A percentile compares a stretch with the other conserved stretches of the same genome.
These are phyloP conservation scores for Phytopythium chamaehyphon DNA, from an alignment of 352 stramenopile species.

Conservation along the genomic window DNA sequence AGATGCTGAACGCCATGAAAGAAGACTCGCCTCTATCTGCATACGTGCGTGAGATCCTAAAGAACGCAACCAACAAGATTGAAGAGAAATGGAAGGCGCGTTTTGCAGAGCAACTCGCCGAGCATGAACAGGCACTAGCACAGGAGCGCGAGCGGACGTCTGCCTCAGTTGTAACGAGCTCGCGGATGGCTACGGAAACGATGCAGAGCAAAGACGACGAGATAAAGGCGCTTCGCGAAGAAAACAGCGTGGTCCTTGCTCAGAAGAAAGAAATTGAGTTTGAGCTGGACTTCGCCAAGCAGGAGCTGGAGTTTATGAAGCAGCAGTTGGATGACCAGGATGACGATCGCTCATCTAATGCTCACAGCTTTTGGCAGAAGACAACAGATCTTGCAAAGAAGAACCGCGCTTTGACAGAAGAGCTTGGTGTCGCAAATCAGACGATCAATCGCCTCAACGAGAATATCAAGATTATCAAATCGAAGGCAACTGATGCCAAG, in stretches of 20 bases:
- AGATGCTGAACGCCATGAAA: constrained; percentile 36
- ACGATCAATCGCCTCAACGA: constrained; percentile 65
- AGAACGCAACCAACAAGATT: constrained; percentile 76
- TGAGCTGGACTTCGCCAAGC: constrained; percentile 55
- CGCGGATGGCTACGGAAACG: constrained; percentile 61
- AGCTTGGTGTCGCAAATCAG: constrained; percentile 60
- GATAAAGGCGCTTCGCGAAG: constrained; percentile 63
- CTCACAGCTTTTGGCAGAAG: constrained; percentile 82
- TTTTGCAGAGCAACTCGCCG: constrained; percentile 60
- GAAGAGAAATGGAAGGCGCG: constrained; percentile 79
- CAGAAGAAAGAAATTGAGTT: constrained; percentile 74
- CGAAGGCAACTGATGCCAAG: constrained; percentile 44
- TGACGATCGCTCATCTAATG: constrained; percentile 60
- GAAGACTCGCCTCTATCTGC: constrained; percentile 64
- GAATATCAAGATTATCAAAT: constrained; percentile 53
- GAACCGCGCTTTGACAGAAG: constrained; percentile 70
- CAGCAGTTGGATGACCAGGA: constrained; percentile 71
- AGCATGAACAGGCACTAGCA: constrained; percentile 62
- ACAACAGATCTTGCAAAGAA: constrained; percentile 80
- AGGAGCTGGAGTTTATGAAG: constrained; percentile 70
- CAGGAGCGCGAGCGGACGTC: constrained; percentile 63
- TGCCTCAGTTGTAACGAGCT: constrained; percentile 61
- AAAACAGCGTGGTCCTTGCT: constrained; percentile 49
- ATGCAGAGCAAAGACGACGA: constrained; percentile 76
- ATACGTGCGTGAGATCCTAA: constrained; percentile 71